phyloP scores from a whole-genome alignment of 2,329 filamentous ascomycete genomes.

The Tolypocladium pustulatum region DNA sequence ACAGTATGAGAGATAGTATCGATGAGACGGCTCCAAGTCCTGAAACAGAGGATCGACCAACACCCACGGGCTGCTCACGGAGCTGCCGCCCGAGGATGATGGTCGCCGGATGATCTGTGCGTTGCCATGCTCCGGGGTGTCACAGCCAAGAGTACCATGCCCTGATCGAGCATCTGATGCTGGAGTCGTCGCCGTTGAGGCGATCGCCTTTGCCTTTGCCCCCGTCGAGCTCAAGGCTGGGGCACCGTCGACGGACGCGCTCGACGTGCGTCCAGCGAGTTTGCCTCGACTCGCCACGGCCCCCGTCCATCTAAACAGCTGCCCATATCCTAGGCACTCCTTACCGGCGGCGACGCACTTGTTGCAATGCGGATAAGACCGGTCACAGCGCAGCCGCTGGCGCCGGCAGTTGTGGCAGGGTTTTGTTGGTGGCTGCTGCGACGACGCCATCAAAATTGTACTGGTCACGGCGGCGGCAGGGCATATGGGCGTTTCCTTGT shows the following conservation, averaged over 20 bases:
- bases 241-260: conserved; percentile 15
- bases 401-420: conserved; percentile 44
- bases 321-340: conserved; percentile 43
- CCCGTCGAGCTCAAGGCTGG: not conserved
- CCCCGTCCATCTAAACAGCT: conserved; percentile 41
- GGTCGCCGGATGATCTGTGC: conserved; percentile 17
- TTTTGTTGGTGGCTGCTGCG: conserved; percentile 16
- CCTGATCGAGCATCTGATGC: not conserved
- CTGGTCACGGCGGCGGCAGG: not conserved
- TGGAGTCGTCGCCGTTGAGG: not conserved
- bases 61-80: conserved; percentile 20
- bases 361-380: conserved; percentile 37
- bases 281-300: conserved; percentile 32
- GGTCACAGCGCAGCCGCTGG: conserved; percentile 41
- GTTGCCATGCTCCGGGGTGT: conserved; percentile 8
- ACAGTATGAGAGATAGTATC: conserved; percentile 32
- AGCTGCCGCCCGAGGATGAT: conserved; percentile 5
- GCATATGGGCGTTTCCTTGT: conserved; percentile 2
- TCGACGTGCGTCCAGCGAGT: conserved; percentile 28
- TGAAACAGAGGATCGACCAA: conserved; percentile 36
- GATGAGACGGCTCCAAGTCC: conserved; percentile 39
- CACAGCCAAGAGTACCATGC: not conserved
- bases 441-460: not conserved
- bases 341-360: conserved; percentile 37
- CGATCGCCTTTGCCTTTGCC: not conserved